These are phyloP conservation scores for Gliomastix tumulicola DNA, from an alignment of 2,329 filamentous ascomycete species.

Conservation along the genomic window DNA sequence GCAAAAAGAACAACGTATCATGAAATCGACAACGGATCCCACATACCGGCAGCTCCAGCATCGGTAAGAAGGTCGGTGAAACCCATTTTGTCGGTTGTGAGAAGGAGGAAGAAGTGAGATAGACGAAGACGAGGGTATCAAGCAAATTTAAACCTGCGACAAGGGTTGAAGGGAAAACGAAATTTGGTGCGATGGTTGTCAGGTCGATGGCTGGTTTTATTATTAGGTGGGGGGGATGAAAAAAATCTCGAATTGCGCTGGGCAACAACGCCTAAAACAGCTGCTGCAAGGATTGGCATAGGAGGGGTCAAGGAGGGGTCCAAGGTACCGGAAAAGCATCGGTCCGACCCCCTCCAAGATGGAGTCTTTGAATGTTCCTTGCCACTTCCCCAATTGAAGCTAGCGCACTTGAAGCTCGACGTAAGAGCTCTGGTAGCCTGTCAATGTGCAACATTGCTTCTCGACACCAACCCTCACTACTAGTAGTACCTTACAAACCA, in stretches of 20 bases:
- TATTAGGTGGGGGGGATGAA: constrained; percentile 31
- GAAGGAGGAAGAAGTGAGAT: constrained; percentile 14
- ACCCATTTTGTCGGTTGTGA: constrained; percentile 50
- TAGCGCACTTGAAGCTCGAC: no score
- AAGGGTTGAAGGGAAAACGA: constrained; percentile 19
- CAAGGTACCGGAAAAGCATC: constrained; percentile 10
- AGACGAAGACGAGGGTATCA: constrained; percentile 1
- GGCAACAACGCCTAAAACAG: no score
- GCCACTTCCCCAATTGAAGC: background rate
- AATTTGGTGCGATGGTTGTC: constrained; percentile 21
- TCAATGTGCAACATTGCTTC: constrained; percentile 1
- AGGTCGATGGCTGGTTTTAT: constrained; percentile 25
- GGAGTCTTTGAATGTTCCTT: no score
- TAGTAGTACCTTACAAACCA: background rate
- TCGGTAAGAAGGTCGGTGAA: constrained; percentile 63
- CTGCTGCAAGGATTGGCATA: no score
- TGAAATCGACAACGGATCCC: no score
- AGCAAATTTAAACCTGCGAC: constrained; percentile 17
- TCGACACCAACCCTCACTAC: background rate
- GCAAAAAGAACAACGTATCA: constrained; percentile 13
- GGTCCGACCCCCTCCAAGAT: constrained; percentile 6
- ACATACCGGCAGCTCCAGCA: constrained; percentile 47
- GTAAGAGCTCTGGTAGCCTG: constrained; percentile 31
- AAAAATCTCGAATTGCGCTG: no score
- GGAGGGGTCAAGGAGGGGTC: background rate